phyloP scores from a whole-genome alignment of 371 early-diverging fungal genomes.

The Syncephalis fuscata region DNA sequence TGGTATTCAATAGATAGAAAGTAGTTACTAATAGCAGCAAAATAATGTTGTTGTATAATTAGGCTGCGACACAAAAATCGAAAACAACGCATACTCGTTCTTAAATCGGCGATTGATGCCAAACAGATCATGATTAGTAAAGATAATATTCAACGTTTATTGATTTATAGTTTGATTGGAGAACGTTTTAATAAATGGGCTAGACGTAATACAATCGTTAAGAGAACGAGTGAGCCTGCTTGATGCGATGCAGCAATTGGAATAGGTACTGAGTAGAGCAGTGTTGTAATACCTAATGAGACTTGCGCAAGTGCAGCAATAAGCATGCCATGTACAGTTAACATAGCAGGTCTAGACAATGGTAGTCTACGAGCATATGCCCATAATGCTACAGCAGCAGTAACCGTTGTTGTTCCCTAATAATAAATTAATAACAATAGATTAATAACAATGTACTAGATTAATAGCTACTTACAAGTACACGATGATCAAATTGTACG shows the following conservation, averaged over 20 bases:
- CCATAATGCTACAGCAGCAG: conserved; percentile 53
- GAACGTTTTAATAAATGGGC: conserved; percentile 43
- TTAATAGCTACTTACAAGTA: conserved; percentile 31
- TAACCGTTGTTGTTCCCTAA: conserved; percentile 68
- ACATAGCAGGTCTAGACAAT: conserved; percentile 43
- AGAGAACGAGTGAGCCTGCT: conserved; percentile 76
- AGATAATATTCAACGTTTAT: no score
- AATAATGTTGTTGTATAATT: no score
- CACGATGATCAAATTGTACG: conserved; percentile 89
- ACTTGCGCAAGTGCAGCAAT: conserved; percentile 60
- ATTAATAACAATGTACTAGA: conserved; percentile 1
- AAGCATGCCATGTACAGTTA: conserved; percentile 58
- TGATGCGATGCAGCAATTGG: conserved; percentile 91
- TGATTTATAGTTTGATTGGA: background rate
- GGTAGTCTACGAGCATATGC: conserved; percentile 45
- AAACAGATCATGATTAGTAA: no score
- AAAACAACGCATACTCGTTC: no score
- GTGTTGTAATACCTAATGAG: conserved; percentile 76
- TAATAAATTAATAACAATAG: background rate
- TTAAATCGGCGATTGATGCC: no score
- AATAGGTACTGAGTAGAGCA: conserved; percentile 86
- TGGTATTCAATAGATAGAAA: background rate
- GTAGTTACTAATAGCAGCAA: no score
- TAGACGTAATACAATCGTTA: conserved; percentile 66
- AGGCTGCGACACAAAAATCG: no score